Base-by-base conservation (phyloP, 192 early-diverging fungal genomes). In the Coemansia sp. region DNA sequence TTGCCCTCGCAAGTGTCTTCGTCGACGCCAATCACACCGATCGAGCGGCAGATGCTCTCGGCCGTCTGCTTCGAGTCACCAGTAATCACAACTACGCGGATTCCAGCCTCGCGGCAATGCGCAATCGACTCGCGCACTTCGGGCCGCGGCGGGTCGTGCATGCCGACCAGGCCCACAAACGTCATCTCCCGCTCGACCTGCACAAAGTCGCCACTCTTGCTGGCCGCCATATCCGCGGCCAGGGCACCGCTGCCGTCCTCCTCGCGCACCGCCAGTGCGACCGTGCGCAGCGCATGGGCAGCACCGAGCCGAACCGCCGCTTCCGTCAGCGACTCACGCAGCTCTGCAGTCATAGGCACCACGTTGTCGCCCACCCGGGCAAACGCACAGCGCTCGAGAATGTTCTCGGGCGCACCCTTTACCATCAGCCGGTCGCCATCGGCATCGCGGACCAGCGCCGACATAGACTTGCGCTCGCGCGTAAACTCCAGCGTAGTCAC, bases 391-490 rank as follows among this genome's bases (percentile, higher is more conserved):
- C 95, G 85, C 58, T 94, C 94, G 27, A 99, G 81, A 44, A 99
- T 81, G 53, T 79, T 79, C 80, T 99, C 97, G 24, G 94, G 95
- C 19, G 97, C 97, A 54, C 97, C 97, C 77, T 99, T 99, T 47
- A 96, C 93, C 66, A 90, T 82, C 52, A 99, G 83, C 5, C 64
- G 51, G 19, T 42, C 48, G 32, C 46, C 10, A 2, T n/a, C 46
- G 24, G 42, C n/a, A 48, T 55, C 62, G 45, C 53, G 58, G 3
- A 94, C 89, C 24, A 98, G 61, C 11, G 98, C 93, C 19, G 91
- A 92, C 97, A 99, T 99, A 40, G 93, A 95, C 83, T 99, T 99
- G 74, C 97, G 88, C 69, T 97, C 94, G 62, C 95, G 91, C 16
- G 95, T 87, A 65, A 98, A 98, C 73, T 99, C 97, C 32, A 97